Conservation (phyloP, 768 basidiomycete species). For the Dictyophora rubrovolvata region DNA sequence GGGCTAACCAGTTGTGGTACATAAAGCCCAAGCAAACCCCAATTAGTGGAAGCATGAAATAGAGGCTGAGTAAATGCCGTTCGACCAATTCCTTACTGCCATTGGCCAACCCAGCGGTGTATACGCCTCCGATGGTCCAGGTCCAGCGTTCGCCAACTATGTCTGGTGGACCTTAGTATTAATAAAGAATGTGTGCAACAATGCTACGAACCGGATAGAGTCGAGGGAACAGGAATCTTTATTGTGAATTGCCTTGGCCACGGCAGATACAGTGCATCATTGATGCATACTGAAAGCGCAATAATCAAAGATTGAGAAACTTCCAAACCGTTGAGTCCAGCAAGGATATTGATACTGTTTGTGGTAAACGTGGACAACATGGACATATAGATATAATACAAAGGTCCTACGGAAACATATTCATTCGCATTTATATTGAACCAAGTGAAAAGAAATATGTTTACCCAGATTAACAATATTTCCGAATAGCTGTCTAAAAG, state of each 20-base stretch:
- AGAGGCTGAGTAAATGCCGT: conserved; percentile 89
- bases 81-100: conserved; percentile 83
- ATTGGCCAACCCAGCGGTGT: conserved; percentile 76
- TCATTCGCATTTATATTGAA: neutral
- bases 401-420: conserved; percentile 48
- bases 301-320: conserved; percentile 90
- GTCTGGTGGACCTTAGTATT: conserved; percentile 55
- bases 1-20: conserved; percentile 87
- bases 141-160: conserved; percentile 19
- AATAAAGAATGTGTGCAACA: conserved; percentile 5
- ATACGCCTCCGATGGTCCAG: conserved; percentile 61
- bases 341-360: conserved; percentile 97
- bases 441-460: conserved; percentile 15
- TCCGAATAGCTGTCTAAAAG: conserved; percentile 61
- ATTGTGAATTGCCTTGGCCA: conserved; percentile 59
- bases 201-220: neutral
- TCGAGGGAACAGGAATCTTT: conserved; percentile 48
- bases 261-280: conserved; percentile 91
- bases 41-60: conserved; percentile 93
- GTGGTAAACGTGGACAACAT: conserved; percentile 93
- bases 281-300: conserved; percentile 78
- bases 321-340: conserved; percentile 95
- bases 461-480: conserved; percentile 80
- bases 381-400: conserved; percentile 97
- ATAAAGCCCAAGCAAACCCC: conserved; percentile 85